Base-by-base conservation (phyloP, 345 rosid genomes). In the Syzygium aqueum region DNA sequence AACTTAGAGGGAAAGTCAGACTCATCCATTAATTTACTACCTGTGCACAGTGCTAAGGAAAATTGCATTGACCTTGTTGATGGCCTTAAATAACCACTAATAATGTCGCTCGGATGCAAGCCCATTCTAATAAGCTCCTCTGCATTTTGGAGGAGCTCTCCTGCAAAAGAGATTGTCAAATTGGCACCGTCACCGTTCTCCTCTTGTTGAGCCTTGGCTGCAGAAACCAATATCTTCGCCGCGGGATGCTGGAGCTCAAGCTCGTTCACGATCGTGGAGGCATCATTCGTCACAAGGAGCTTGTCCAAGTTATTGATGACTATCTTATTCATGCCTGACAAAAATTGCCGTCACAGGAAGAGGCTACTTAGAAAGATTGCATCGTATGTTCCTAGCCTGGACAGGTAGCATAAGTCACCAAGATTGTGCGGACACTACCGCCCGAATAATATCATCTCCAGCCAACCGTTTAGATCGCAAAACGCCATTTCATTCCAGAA, bases 141-240 rank as follows among this genome's bases (percentile, higher is more conserved):
- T 0, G 99, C 99, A 67, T 94, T 95, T 78, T 95, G 99, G 84
- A 97, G 96, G 84, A 97, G 95, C 92, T 95, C 99, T 14, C 99
- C 99, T 11, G 99, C 94, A 84, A 97, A 97, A 16, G 99, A 97
- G 53, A 97, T 94, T 2, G 95, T 90, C 91, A 97, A 87, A 89
- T 97, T 96, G 11, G 98, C 98, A 85, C 99, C 99, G 90, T 97
- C 99, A 17, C 99, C 98, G 40, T 96, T 96, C 85, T 97, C 99
- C 91, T 95, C 99, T 88, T 97, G 99, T 88, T 96, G 99, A 9
- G 99, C 99, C 92, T 94, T 97, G 30, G 94, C 97, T 59, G 99
- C 99, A 57, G 96, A 85, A 52, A 97, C 98, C 89, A 97, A 89
- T 85, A 97, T 90, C 90, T 97, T 97, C 25, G 99, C 99, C 6